A percentile compares a stretch with the other conserved stretches of the same genome.
Conservation (phyloP, 208 protist genomes). For the Willaertia magna region DNA sequence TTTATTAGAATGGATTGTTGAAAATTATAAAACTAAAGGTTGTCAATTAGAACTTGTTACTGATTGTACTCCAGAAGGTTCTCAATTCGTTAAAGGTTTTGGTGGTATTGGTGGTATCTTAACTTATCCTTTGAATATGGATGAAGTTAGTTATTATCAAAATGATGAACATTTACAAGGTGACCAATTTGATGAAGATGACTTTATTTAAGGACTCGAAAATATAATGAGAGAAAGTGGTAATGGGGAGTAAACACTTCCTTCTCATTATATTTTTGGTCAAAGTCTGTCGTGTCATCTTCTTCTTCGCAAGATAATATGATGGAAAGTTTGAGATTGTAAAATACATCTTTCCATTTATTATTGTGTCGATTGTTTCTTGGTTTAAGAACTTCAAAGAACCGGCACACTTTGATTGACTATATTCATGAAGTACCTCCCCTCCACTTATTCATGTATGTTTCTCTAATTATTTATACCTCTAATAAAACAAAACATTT, state of each 20-base stretch:
- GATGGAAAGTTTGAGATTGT: too few relatives aligned
- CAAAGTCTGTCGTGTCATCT: neutral
- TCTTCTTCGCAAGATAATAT: too few relatives aligned
- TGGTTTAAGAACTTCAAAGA: neutral
- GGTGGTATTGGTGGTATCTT: constrained; percentile 87
- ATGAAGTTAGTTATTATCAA: neutral
- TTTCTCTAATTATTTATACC: too few relatives aligned
- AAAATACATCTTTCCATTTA: neutral
- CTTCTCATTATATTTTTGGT: neutral
- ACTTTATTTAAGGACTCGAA: neutral
- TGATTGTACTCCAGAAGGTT: constrained; percentile 87
- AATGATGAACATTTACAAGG: neutral
- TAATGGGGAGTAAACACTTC: neutral
- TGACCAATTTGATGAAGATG: neutral
- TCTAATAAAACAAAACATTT: too few relatives aligned
- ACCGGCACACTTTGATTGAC: neutral
- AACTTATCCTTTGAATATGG: neutral
- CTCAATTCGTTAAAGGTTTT: constrained; percentile 94
- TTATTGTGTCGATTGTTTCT: neutral
- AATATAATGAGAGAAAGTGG: too few relatives aligned
- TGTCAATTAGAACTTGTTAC: constrained; percentile 80
- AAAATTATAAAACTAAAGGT: constrained; percentile 96
- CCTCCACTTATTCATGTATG: too few relatives aligned
- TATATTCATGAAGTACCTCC: too few relatives aligned
- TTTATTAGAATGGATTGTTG: constrained; percentile 95